Evolutionary conservation across 768 basidiomycete genomes (phyloP).

Genomic region (Lyophyllum decastes): DNA sequence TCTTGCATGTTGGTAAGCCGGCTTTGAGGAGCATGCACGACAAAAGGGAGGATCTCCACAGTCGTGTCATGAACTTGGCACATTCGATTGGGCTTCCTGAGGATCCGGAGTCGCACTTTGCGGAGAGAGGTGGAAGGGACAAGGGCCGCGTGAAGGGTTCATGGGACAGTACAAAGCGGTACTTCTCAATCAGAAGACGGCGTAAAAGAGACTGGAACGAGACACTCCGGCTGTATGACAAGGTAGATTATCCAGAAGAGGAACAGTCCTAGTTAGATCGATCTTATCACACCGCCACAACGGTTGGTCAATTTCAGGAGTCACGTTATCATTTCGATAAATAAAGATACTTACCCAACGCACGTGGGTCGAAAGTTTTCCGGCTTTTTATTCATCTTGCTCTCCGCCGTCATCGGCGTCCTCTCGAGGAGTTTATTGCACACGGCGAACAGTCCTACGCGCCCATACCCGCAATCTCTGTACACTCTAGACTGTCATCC

Average conservation of each 20-base stretch:
- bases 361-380: constrained; percentile 10
- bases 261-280: constrained; percentile 17
- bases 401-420: constrained; percentile 9
- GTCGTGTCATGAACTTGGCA: constrained; percentile 69
- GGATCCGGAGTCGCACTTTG: constrained; percentile 70
- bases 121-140: constrained; percentile 57
- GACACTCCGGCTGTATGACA: constrained; percentile 76
- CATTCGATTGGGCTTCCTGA: constrained; percentile 59
- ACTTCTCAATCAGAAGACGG: constrained; percentile 78
- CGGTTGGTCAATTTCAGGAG: not conserved
- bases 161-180: constrained; percentile 74
- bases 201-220: constrained; percentile 92
- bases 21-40: constrained; percentile 56
- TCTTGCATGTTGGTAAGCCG: constrained; percentile 62
- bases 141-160: constrained; percentile 68
- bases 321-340: constrained; percentile 5
- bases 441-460: not conserved
- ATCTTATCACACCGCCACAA: constrained; percentile 12
- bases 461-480: constrained; percentile 7
- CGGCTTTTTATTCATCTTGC: not conserved
- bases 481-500: constrained; percentile 8
- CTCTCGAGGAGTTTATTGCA: not conserved
- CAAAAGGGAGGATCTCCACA: constrained; percentile 57
- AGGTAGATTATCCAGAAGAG: constrained; percentile 78
- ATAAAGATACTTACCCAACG: not conserved